Conservation (phyloP, 2,329 filamentous ascomycete species). For the Alternaria solani region DNA sequence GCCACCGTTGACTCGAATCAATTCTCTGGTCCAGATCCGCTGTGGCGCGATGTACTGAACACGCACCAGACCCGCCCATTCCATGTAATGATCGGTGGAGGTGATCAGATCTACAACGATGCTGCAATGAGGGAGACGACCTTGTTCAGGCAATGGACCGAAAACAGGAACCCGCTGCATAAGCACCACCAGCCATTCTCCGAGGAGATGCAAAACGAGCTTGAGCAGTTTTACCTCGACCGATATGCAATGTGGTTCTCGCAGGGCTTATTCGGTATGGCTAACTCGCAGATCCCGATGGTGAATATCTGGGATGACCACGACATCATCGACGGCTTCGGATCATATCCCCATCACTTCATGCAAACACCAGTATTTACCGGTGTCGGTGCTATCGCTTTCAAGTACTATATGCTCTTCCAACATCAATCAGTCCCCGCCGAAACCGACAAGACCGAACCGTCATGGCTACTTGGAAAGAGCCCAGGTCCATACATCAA, state of each 20-base stretch:
- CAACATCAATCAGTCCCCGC: conserved; percentile 89
- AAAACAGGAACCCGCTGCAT: conserved; percentile 77
- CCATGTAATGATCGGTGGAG: conserved; percentile 97
- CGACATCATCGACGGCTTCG: conserved; percentile 74
- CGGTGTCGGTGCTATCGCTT: conserved; percentile 87
- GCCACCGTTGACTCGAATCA: conserved; percentile 77
- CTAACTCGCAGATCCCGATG: conserved; percentile 95
- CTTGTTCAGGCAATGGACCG: conserved; percentile 84
- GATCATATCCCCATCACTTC: conserved; percentile 89
- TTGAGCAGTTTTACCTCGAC: conserved; percentile 88
- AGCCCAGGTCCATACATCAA: conserved; percentile 88
- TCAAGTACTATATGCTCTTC: conserved; percentile 99
- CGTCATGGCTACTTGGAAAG: conserved; percentile 87
- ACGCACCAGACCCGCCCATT: conserved; percentile 91
- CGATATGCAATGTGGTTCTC: conserved; percentile 96
- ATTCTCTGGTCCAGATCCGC: conserved; percentile 90
- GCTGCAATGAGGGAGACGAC: conserved; percentile 76
- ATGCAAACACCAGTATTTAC: conserved; percentile 91
- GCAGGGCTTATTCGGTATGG: conserved; percentile 91
- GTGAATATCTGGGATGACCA: conserved; percentile 98
- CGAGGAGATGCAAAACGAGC: conserved; percentile 81
- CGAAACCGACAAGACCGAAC: conserved; percentile 83
- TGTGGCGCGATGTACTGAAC: conserved; percentile 97
- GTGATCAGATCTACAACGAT: conserved; percentile 97
- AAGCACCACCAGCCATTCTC: conserved; percentile 84